Conservation (phyloP, 176 grass and related monocot genomes). For the Stipa capillata region DNA sequence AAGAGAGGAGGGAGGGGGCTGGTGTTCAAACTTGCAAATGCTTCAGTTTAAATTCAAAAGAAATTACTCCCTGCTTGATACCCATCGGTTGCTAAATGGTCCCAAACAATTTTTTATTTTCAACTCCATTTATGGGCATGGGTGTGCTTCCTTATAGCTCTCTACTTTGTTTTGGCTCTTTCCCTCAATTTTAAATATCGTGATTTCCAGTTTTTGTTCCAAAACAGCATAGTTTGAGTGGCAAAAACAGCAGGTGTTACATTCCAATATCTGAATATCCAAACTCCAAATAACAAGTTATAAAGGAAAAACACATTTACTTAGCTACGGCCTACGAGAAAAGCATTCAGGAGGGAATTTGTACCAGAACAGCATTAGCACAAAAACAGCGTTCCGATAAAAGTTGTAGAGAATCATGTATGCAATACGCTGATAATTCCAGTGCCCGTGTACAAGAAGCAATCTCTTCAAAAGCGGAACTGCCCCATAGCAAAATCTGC, state of each 20-base stretch:
- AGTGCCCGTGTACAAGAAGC: conserved; percentile 98
- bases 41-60: neutral
- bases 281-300: conserved; percentile 1
- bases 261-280: conserved; percentile 9
- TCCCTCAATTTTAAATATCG: neutral
- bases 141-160: neutral
- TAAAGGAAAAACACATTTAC: neutral
- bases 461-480: conserved; percentile 95
- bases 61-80: neutral
- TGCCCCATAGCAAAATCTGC: conserved; percentile 99
- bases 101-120: neutral
- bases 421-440: conserved; percentile 98
- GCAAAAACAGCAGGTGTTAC: neutral
- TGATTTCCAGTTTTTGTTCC: neutral
- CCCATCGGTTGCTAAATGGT: neutral
- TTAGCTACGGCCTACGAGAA: neutral
- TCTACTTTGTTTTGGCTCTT: neutral
- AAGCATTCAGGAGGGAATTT: neutral
- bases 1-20: neutral
- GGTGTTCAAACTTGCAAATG: neutral
- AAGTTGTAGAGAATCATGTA: conserved; percentile 99
- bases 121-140: neutral
- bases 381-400: conserved; percentile 96
- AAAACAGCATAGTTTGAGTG: neutral
- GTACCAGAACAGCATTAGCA: conserved; percentile 99